Base-by-base conservation (phyloP, 495 filamentous ascomycete genomes). In the Penicillium cosmopolitanum region DNA sequence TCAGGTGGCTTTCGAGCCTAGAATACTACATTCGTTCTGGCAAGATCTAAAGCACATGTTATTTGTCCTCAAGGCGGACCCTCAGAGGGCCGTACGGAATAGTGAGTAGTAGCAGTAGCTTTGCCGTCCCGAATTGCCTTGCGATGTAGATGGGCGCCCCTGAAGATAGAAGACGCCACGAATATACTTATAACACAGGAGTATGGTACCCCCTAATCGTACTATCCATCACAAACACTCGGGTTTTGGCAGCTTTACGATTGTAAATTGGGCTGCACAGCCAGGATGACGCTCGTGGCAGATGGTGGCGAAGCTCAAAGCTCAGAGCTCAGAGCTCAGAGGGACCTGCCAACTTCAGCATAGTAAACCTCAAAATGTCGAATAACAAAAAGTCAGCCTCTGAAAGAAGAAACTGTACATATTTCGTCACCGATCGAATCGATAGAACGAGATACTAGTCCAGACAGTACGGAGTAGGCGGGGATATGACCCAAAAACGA, bases 391-490 rank as follows among this genome's bases (percentile, higher is more conserved):
- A 31, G 28, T 31, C 28, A 8, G 28, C 16, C 42, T 13, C 18
- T 8, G 11, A 48, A 25, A 48, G 46, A 28, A 28, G 21, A 5
- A 48, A 48, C 4, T 31, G 19, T 12, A 48, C 12, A 21, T 12
- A 16, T 44, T 1, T 12, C 21, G 46, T 48, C 46, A 48, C 9
- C 9, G 28, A 5, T 10, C 2, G 18, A 48, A 31, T 48, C 46
- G 21, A 48, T 48, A 48, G 15, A 23, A 48, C 21, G 46, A 25
- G 19, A 23, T 48, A 48, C 46, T 48, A 48, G 46, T 48, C 11
- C 21, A 13, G 46, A 48, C 46, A 13, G 46, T n/a, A n/a, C 12
- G 12, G 36, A 38, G 36, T 12, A n/a, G 36, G 12, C 10, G 46
- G 11, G 19, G 46, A 19, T 13, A 13, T n/a, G 46, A 28, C 46